A percentile compares a stretch with the other conserved stretches of the same genome.
Conservation (phyloP, 805 yeast species). For the Candida pseudoglaebosa region DNA sequence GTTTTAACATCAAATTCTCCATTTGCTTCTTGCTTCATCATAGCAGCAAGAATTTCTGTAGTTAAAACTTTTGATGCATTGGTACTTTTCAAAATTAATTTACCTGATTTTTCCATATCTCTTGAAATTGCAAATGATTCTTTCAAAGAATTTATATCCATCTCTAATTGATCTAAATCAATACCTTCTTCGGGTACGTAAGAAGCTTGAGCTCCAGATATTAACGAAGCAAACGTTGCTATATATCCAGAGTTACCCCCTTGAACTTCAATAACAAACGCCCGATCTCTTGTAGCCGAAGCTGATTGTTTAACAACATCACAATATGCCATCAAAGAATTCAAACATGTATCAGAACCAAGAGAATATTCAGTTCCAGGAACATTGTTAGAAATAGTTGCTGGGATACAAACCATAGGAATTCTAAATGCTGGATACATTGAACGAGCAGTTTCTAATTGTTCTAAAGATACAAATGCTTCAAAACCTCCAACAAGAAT, state of each 20-base stretch:
- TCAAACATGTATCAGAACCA: conserved; percentile 95
- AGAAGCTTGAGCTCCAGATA: conserved; percentile 87
- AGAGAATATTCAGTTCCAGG: conserved; percentile 98
- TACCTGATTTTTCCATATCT: conserved; percentile 82
- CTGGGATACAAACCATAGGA: conserved; percentile 91
- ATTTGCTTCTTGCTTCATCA: conserved; percentile 72
- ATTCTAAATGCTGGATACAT: conserved; percentile 88
- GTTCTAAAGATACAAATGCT: conserved; percentile 83
- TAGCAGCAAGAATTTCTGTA: conserved; percentile 77
- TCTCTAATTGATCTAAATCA: conserved; percentile 60
- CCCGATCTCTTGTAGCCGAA: conserved; percentile 88
- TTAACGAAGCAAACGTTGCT: conserved; percentile 80
- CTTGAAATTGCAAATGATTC: conserved; percentile 67
- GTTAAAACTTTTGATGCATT: conserved; percentile 78
- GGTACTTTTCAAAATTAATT: conserved; percentile 78
- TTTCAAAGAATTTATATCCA: conserved; percentile 68
- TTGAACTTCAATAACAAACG: conserved; percentile 95
- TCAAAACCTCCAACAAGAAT: conserved; percentile 95
- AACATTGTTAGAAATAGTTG: conserved; percentile 94
- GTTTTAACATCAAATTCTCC: conserved; percentile 86
- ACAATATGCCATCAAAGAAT: conserved; percentile 85
- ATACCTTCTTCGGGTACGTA: conserved; percentile 88
- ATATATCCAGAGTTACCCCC: conserved; percentile 96
- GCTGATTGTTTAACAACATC: conserved; percentile 95
- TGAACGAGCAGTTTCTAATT: conserved; percentile 70